Base-by-base conservation (phyloP, 768 basidiomycete genomes). In the Hydnomerulius pinastri region DNA sequence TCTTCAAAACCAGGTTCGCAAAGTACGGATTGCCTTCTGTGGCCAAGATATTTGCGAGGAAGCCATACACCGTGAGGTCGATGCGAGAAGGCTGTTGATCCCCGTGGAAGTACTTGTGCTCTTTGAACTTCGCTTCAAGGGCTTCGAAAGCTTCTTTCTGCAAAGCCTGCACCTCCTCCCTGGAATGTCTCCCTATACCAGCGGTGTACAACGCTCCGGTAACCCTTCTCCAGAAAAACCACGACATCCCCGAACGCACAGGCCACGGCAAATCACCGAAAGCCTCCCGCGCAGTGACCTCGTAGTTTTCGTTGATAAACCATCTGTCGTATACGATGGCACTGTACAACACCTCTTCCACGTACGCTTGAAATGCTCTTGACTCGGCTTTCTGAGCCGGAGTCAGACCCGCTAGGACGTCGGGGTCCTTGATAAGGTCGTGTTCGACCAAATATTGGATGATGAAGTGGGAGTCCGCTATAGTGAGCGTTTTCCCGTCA, bases 391-490 rank as follows among this genome's bases (percentile, higher is more conserved):
- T 60, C 50, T 71, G 66, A 18, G 25, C 53, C 1, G 58, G 12
- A 4, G 70, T 63, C 51, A 70, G 36, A 6, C 53, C 53, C 0
- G 64, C 69, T 15, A 54, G 27, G 4, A 59, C 50, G 32, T 70
- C 68, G 4, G 64, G 66, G 38, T 71, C 68, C 21, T 55, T 48
- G 45, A 60, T 20, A 10, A 71, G 48, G 10, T 39, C 51, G 1
- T 55, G 53, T 17, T 63, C 58, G 10, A 70, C 54, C n/a, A 71
- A 50, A 27, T 70, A 59, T 33, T 53, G 54, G 23, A 70, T 59
- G 50, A 70, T 68, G 55, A 71, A 70, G 35, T 71, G 69, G 1
- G 68, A 71, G 37, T 70, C 68, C 6, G 68, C 30, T 4, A 68
- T 13, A 2, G 51, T 56, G 41, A 58, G 47, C 0, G 59, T 65